Evolutionary conservation across 306 rosid genomes (phyloP), one percentile per base, ranked within the genome.

Genomic region (Astragalus glycyphyllos): DNA sequence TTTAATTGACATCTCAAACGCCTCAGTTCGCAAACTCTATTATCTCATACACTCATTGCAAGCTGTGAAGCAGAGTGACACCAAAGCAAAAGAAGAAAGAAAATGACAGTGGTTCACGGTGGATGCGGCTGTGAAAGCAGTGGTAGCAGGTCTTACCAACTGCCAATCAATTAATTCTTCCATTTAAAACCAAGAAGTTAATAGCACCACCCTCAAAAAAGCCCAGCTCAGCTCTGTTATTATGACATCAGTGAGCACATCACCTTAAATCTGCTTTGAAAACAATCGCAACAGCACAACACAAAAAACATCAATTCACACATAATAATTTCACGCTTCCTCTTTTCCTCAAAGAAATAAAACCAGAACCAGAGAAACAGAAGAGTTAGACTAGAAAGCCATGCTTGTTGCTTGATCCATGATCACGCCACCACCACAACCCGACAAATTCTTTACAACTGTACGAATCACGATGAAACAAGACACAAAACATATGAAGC

Each of bases 321-420:
- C 5, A 23, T 23, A 23, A 6, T 29, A 9, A 23, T 23, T 23
- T 23, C 29, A 17, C 61, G 42, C 41, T 34, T 49, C 34, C 20
- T 55, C 34, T 41, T 70, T 58, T 17, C 76, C 1, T 8, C 1
- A 23, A 23, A 23, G 41, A 2, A 44, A 42, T 6, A 29, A 14
- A 66, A 65, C 8, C 41, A 68, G 41, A 75, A 20, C 29, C 46
- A 35, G 9, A 3, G 29, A 17, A 55, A 45, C 54, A 1, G 2
- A 2, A 23, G 2, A 2, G 2, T 1, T 23, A 23, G 29, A 11
- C 5, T 50, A 9, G 7, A 65, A 40, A 46, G 15, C 71, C 83
- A 86, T 23, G 29, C 29, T 23, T 23, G 29, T 23, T 90, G 90
- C 73, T 84, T 11, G 77, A 77, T 67, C 88, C 86, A 1, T 38